A percentile compares a stretch with the other conserved stretches of the same genome.
These are phyloP conservation scores for Colletotrichum echinochloae DNA, from an alignment of 2,329 filamentous ascomycete genomes.

Conservation along the genomic window DNA sequence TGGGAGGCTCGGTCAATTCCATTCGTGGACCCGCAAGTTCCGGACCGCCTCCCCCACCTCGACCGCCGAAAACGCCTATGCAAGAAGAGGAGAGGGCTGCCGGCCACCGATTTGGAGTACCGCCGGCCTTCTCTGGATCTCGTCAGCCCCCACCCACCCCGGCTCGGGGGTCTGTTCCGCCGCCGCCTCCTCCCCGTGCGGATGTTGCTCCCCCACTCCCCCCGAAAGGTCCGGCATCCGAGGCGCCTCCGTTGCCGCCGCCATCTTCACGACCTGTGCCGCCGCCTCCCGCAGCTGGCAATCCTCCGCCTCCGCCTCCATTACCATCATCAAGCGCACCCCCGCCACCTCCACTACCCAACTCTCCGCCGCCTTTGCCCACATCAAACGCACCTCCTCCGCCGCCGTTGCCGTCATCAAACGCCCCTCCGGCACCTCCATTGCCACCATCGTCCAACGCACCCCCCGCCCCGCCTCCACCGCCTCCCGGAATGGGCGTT, in stretches of 20 bases:
- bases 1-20: conserved; percentile 54
- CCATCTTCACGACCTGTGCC: conserved; percentile 64
- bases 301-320: conserved; percentile 54
- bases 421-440: conserved; percentile 54
- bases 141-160: conserved; percentile 81
- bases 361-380: conserved; percentile 42
- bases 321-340: conserved; percentile 47
- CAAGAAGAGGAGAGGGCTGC: conserved; percentile 71
- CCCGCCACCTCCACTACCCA: conserved; percentile 52
- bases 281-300: conserved; percentile 60
- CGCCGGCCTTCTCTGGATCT: conserved; percentile 79
- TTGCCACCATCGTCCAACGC: conserved; percentile 50
- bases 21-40: conserved; percentile 48
- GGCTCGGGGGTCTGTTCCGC: conserved; percentile 76
- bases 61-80: conserved; percentile 77
- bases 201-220: conserved; percentile 57
- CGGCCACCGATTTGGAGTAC: conserved; percentile 76
- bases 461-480: conserved; percentile 52
- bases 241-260: conserved; percentile 64
- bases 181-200: conserved; percentile 70
- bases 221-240: conserved; percentile 59
- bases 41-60: conserved; percentile 75
- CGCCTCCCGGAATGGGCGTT: conserved; percentile 53
- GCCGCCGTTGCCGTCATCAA: conserved; percentile 53
- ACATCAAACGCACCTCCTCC: conserved; percentile 49